A percentile compares a stretch with the other conserved stretches of the same genome.
Conservation (phyloP, 228 moss, liverwort and hornwort species). For the Sphagnum fallax region DNA sequence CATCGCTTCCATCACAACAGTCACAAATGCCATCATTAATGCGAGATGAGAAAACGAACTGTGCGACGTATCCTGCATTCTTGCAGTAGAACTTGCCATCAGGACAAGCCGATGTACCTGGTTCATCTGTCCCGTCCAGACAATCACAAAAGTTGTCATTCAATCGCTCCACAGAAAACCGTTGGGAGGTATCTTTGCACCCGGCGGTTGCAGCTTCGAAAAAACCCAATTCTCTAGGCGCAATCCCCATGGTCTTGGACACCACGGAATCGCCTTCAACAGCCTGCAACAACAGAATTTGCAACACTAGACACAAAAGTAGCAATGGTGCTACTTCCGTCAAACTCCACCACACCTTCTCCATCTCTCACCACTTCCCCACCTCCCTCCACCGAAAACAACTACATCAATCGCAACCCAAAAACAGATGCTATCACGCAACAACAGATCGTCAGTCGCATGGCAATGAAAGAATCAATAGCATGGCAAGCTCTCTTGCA, state of each 20-base stretch:
- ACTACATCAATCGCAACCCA: neutral
- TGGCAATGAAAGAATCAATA: too few species aligned
- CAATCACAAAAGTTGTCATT: constrained; percentile 98
- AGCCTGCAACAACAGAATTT: too few species aligned
- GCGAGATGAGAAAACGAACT: constrained; percentile 74
- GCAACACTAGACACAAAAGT: too few species aligned
- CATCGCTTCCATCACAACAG: constrained; percentile 98
- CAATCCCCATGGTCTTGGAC: constrained; percentile 19
- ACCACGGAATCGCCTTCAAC: too few species aligned
- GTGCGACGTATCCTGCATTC: constrained; percentile 64
- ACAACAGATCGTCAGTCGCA: too few species aligned
- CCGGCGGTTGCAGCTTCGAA: constrained; percentile 63
- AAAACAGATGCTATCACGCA: too few species aligned
- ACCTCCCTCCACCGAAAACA: neutral
- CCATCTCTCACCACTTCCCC: neutral
- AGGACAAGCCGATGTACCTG: constrained; percentile 95
- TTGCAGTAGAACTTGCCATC: constrained; percentile 78
- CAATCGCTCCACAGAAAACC: constrained; percentile 61
- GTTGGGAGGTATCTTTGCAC: constrained; percentile 82
- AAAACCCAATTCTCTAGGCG: constrained; percentile 68
- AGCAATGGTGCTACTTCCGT: too few species aligned
- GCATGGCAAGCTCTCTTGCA: too few species aligned
- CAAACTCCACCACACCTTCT: too few species aligned
- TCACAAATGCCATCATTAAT: constrained; percentile 98
- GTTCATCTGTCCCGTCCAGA: constrained; percentile 97